These are phyloP conservation scores for Hebeloma cylindrosporum DNA, from an alignment of 768 basidiomycete species.

Conservation along the genomic window DNA sequence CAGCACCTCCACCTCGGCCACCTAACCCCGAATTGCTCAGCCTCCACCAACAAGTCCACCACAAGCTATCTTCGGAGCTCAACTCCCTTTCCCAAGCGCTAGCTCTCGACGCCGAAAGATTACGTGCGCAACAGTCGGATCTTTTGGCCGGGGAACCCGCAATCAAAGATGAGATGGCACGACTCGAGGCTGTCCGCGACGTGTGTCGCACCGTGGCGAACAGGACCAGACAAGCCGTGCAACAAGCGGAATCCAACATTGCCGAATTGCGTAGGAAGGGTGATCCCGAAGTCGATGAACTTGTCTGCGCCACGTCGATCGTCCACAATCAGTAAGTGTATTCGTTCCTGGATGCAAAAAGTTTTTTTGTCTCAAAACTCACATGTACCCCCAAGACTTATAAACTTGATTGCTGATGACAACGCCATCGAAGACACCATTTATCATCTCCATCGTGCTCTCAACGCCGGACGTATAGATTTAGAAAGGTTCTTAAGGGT, in stretches of 20 bases:
- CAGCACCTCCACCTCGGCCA: conserved; percentile 62
- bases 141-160: conserved; percentile 90
- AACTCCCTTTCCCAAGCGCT: conserved; percentile 67
- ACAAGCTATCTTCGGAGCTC: conserved; percentile 70
- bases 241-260: conserved; percentile 70
- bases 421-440: conserved; percentile 98
- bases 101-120: conserved; percentile 65
- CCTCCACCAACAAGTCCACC: conserved; percentile 75
- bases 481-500: conserved; percentile 93
- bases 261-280: conserved; percentile 78
- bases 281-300: conserved; percentile 93
- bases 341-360: conserved; percentile 7
- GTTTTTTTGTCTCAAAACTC: conserved; percentile 5
- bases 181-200: conserved; percentile 88
- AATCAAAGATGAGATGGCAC: conserved; percentile 93
- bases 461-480: conserved; percentile 90
- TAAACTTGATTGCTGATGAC: conserved; percentile 98
- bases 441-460: conserved; percentile 91
- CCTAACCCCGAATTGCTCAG: conserved; percentile 88
- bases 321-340: conserved; percentile 90
- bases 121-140: conserved; percentile 81
- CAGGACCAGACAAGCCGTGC: conserved; percentile 62
- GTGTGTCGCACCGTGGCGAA: conserved; percentile 82
- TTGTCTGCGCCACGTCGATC: conserved; percentile 92
- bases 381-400: conserved; percentile 54